Evolutionary conservation across 768 basidiomycete genomes (phyloP), one percentile per base, ranked within the genome.

Genomic region (Panus rudis): DNA sequence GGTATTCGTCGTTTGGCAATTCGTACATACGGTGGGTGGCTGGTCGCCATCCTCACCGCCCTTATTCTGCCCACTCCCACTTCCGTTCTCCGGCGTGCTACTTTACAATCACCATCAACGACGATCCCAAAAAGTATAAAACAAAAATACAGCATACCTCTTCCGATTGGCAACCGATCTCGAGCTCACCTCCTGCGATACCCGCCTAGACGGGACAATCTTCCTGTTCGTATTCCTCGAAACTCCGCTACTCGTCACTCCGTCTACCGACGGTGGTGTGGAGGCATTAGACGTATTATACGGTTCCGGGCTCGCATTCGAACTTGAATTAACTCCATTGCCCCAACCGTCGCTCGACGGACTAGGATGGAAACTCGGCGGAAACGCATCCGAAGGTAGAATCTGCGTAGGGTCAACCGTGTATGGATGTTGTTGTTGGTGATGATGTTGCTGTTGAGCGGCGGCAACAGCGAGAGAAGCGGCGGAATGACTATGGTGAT

Each of bases 351-450:
- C 87, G 59, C 86, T 89, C 13, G 83, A 84, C 5, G 89, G 86
- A 60, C 83, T 90, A 33, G 80, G 68, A 56, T 82, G 84, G 55
- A 72, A 71, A 10, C 67, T 60, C 47, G 61, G 57, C 26, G 68
- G 65, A 39, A 50, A 45, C 35, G 68, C 66, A 32, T 72, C 69
- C 30, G 66, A 60, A n/a, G 68, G 69, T 46, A 75, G 62, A 33
- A 94, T 86, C 64, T 94, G 90, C n/a, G 85, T 84, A 6, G 93
- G 93, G 66, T 97, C 90, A 46, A 97, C 86, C 26, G 85, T 87
- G 63, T 75, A 86, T 6, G 76, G 74, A 35, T 65, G 63, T 49
- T 73, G 71, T 17, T 35, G 33, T 17, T 17, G 6, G 21, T 8
- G 16, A 16, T 35, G 8, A 35, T 20, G n/a, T n/a, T n/a, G n/a